These are phyloP conservation scores for Vanrija pseudolonga DNA, from an alignment of 1,284 basidiomycete genomes.

Conservation along the genomic window DNA sequence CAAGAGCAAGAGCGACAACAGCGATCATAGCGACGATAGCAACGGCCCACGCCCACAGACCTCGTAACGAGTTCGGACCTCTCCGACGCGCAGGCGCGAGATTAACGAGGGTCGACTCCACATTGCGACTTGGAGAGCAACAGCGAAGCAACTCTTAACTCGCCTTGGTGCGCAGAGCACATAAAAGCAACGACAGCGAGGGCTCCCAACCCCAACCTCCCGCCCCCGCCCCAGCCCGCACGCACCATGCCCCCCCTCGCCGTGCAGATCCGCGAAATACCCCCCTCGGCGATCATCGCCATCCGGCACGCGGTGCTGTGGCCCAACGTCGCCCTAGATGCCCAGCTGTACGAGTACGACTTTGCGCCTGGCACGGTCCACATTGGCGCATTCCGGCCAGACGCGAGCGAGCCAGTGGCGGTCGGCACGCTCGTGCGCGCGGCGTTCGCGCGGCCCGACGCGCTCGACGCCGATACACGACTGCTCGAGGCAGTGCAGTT, in stretches of 20 bases:
- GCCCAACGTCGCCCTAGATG: constrained; percentile 18
- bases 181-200: no score
- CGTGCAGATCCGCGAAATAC: constrained; percentile 7
- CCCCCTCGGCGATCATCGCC: constrained; percentile 4
- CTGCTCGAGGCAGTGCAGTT: constrained; percentile 20
- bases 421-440: constrained; percentile 21
- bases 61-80: no score
- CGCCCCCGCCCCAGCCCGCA: not conserved
- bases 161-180: no score
- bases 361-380: constrained; percentile 15
- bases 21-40: no score
- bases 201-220: not conserved
- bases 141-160: no score
- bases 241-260: not conserved
- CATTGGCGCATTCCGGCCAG: constrained; percentile 20
- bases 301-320: constrained; percentile 28
- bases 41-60: no score
- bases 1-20: no score
- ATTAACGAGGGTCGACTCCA: no score
- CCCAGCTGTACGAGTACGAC: constrained; percentile 23
- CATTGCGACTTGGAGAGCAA: no score
- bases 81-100: no score
- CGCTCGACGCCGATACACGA: not conserved
- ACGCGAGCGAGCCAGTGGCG: constrained; percentile 8
- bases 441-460: constrained; percentile 2